Percentiles rank a stretch among this genome's conserved stretches.
phyloP scores from a whole-genome alignment of 2,329 filamentous ascomycete genomes.

The Claviceps spartinae region DNA sequence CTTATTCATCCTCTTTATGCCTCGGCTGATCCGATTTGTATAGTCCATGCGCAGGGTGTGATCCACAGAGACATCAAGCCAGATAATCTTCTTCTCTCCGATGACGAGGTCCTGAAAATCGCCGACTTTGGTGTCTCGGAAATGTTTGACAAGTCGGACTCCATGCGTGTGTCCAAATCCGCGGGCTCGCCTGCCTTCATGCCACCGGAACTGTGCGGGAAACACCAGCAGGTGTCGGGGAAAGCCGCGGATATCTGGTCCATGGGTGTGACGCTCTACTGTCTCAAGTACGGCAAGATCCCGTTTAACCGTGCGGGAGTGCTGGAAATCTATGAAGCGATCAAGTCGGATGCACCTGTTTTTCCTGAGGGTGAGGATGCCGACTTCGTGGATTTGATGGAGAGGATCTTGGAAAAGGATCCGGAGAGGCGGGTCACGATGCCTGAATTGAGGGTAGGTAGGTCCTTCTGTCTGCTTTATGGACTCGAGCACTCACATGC shows the following conservation, averaged over 20 bases:
- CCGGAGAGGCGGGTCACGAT: constrained; percentile 73
- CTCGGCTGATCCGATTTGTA: constrained; percentile 5
- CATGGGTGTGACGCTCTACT: constrained; percentile 93
- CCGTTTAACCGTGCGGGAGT: constrained; percentile 72
- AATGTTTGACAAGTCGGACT: constrained; percentile 77
- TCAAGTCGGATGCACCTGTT: constrained; percentile 54
- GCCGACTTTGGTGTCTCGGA: constrained; percentile 99
- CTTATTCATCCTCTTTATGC: background rate
- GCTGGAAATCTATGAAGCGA: constrained; percentile 80
- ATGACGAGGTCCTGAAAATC: constrained; percentile 88
- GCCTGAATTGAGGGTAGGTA: constrained; percentile 61
- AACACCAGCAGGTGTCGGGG: constrained; percentile 77
- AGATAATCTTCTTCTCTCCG: constrained; percentile 82
- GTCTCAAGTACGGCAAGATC: constrained; percentile 74
- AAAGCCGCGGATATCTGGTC: constrained; percentile 94
- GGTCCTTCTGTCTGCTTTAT: background rate
- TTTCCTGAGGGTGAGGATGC: constrained; percentile 51
- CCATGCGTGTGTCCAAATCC: constrained; percentile 87
- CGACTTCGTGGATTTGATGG: constrained; percentile 62
- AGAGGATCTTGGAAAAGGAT: constrained; percentile 67
- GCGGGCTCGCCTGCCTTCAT: constrained; percentile 92
- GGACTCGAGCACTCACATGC: background rate
- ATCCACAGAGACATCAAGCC: constrained; percentile 97
- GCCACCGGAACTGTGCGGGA: constrained; percentile 80
- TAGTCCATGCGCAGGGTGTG: constrained; percentile 85